phyloP scores from a whole-genome alignment of 2,329 filamentous ascomycete genomes.

The Dryadomyces quercus-mongolicae region DNA sequence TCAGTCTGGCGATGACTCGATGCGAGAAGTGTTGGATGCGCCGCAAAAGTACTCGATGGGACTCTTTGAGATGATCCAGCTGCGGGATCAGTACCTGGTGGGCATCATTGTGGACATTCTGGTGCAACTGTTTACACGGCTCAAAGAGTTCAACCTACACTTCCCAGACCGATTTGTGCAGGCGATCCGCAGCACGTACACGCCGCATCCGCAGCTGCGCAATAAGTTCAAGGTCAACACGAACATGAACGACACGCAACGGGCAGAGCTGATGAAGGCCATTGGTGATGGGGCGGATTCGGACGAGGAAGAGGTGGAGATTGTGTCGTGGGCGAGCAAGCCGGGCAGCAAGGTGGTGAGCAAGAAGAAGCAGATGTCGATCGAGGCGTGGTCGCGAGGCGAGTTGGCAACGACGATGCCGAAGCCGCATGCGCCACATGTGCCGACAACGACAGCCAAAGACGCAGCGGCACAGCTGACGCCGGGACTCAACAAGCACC shows the following conservation, averaged over 20 bases:
- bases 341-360: conserved; percentile 8
- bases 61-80: conserved; percentile 77
- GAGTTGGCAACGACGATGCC: background rate
- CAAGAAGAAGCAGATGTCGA: conserved; percentile 17
- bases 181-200: conserved; percentile 55
- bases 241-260: conserved; percentile 70
- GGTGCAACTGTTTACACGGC: conserved; percentile 67
- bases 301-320: conserved; percentile 14
- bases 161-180: conserved; percentile 38
- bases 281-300: conserved; percentile 47
- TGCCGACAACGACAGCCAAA: conserved; percentile 24
- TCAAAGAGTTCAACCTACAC: conserved; percentile 66
- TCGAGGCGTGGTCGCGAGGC: conserved; percentile 13
- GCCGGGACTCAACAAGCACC: conserved; percentile 29
- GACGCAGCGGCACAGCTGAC: conserved; percentile 34
- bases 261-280: conserved; percentile 64
- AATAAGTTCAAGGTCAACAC: conserved; percentile 54
- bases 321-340: conserved; percentile 22
- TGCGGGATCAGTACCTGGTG: conserved; percentile 79
- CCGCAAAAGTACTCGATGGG: conserved; percentile 52
- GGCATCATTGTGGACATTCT: conserved; percentile 72
- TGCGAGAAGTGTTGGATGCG: conserved; percentile 44
- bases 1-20: conserved; percentile 8
- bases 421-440: background rate
- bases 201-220: conserved; percentile 42